Evolutionary conservation across 2,329 filamentous ascomycete species (phyloP), one percentile per base, ranked within the genome.

Genomic region (Fusarium papillatum): DNA sequence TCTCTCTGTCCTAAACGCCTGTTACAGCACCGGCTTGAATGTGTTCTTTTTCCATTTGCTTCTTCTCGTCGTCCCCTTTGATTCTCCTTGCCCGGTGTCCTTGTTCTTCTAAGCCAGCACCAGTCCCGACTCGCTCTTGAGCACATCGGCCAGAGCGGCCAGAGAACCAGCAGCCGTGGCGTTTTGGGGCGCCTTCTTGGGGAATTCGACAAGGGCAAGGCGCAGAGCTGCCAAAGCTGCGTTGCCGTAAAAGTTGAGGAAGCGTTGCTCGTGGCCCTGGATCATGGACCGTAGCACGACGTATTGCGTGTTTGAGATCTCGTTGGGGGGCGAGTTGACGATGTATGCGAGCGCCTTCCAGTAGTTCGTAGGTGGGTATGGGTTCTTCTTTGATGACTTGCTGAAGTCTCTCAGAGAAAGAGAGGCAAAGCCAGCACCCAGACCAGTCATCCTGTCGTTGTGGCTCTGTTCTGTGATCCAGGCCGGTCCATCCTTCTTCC

Each of bases 331-430:
- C 0, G 95, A 94, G 81, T 95, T 95, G 81, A 96, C 86, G 43
- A 98, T 94, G 53, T 88, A 88, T 1, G 95, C 91, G 68, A 98
- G 86, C 0, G 93, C 89, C 43, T 88, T 89, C 97, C 97, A 99
- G 86, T 97, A 98, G 68, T 96, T 89, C 0, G 88, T 89, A 61
- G 94, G 94, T 6, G 93, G 95, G 84, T 91, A 97, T 0, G 93
- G 95, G 77, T 96, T 96, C 57, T 86, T 87, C 75, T 92, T 92
- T 46, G 88, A 87, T 2, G 92, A 90, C 75, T 90, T 93, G 73
- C 90, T 91, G 81, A 97, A 98, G 82, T 97, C 95, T 60, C 96
- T 92, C 11, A 98, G 87, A 2, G 95, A 92, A 43, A 98, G 88
- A 2, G 96, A 92, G 0, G 95, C 95, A 81, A 94, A 99, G 0